Base-by-base conservation (phyloP, 306 rosid genomes). In the Coriaria nepalensis region DNA sequence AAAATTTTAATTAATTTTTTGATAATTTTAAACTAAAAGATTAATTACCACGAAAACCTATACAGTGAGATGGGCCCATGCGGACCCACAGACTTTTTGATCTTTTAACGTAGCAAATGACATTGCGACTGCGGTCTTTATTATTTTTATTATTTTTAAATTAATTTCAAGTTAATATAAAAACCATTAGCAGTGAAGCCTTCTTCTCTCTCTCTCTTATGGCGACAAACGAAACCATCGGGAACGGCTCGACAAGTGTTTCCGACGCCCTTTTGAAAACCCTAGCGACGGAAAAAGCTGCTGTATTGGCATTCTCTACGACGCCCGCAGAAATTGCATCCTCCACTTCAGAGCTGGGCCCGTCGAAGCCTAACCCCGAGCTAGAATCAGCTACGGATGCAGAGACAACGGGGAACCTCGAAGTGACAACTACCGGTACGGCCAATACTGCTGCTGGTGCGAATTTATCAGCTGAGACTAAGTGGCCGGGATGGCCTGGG, bases 401-500 rank as follows among this genome's bases (percentile, higher is more conserved):
- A 29, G 70, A 64, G 10, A 9, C 51, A n/a, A 37, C 54, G 6
- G 57, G 29, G 29, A 20, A 63, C 13, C 49, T 20, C 13, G 54
- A 57, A 40, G 15, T 52, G 10, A 5, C 57, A 2, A 32, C 52
- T 10, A 6, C 68, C 5, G 9, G 43, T 13, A 32, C 55, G 4
- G 32, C 12, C 9, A 5, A 42, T 45, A 46, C 39, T 35, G 37
- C 45, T 9, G 42, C 70, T 13, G 7, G 33, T 48, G 29, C 60
- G 4, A 44, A 63, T 14, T 20, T 20, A 20, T 20, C 29, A 20
- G 67, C 67, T 13, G 96, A 81, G 40, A 82, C 75, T 33, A 67
- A 67, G 45, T 86, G 99, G 99, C 96, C 96, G 0, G 99, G 99
- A 2, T 92, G 99, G 96, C 96, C 94, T 0, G 99, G 99, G 4